These are phyloP conservation scores for Yarrowia sp. DNA, from an alignment of 805 yeast genomes.

Conservation along the genomic window DNA sequence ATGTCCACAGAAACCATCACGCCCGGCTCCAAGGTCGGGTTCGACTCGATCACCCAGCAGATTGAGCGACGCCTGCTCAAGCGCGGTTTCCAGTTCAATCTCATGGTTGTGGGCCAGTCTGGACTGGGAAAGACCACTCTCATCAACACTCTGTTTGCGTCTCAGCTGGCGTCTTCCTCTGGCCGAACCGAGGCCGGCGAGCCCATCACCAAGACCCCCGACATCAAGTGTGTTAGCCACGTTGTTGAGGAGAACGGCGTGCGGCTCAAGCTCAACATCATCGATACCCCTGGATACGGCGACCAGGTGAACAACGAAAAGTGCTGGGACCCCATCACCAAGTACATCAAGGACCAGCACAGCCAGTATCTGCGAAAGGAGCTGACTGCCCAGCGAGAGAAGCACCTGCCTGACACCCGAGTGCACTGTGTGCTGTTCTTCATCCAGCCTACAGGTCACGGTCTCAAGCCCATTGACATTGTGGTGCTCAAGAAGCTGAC, in stretches of 20 bases:
- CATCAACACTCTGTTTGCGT: slow-evolving; percentile 86
- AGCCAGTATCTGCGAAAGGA: slow-evolving; percentile 89
- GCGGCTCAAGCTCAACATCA: slow-evolving; percentile 80
- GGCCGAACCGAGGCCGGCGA: slow-evolving; percentile 74
- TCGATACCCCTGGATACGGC: slow-evolving; percentile 98
- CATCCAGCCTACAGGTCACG: slow-evolving; percentile 85
- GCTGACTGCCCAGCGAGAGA: slow-evolving; percentile 92
- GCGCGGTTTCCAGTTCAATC: slow-evolving; percentile 91
- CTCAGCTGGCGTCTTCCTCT: slow-evolving; percentile 73
- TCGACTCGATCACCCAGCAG: slow-evolving; percentile 94
- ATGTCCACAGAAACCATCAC: slow-evolving; percentile 48
- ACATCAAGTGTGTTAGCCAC: slow-evolving; percentile 59
- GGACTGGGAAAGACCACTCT: slow-evolving; percentile 95
- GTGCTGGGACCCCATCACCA: slow-evolving; percentile 96
- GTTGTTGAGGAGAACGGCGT: slow-evolving; percentile 85
- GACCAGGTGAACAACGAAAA: slow-evolving; percentile 94
- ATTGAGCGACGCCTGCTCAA: slow-evolving; percentile 90
- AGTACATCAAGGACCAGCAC: slow-evolving; percentile 94
- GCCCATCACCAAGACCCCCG: slow-evolving; percentile 86
- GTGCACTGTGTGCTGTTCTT: slow-evolving; percentile 94
- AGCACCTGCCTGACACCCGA: slow-evolving; percentile 80
- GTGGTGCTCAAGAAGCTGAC: slow-evolving; percentile 81
- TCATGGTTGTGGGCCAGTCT: slow-evolving; percentile 89
- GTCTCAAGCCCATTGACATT: slow-evolving; percentile 83
- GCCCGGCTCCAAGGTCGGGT: slow-evolving; percentile 88